These are phyloP conservation scores for Ensete glaucum DNA, from an alignment of 176 grass and related monocot genomes.

Conservation along the genomic window DNA sequence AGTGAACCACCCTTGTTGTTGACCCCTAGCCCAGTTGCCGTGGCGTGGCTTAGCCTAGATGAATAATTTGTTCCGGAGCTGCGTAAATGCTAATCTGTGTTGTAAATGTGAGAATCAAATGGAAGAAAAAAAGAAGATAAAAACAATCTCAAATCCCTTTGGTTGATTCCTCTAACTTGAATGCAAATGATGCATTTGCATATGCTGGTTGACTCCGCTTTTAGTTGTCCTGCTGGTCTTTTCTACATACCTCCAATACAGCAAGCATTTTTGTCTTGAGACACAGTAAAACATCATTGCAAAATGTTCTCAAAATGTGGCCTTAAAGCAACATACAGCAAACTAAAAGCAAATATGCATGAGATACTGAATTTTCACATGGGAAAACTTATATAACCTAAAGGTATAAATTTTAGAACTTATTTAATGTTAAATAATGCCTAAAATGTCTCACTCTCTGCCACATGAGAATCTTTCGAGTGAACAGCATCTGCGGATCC, in stretches of 20 bases:
- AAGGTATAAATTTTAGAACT: background rate
- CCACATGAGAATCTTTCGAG: slow-evolving; percentile 24
- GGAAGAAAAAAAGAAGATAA: background rate
- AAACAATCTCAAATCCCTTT: background rate
- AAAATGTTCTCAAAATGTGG: slow-evolving; percentile 14
- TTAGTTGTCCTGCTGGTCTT: too few relatives aligned
- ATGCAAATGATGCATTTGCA: background rate
- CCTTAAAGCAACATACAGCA: background rate
- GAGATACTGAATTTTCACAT: background rate
- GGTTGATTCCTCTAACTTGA: background rate
- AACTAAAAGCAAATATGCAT: background rate
- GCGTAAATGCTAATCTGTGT: background rate
- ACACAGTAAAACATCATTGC: slow-evolving; percentile 1
- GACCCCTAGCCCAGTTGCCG: too few relatives aligned
- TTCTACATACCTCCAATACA: too few relatives aligned
- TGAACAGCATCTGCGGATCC: slow-evolving; percentile 24
- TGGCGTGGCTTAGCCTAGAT: too few relatives aligned
- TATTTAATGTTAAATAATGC: background rate
- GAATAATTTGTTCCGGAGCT: too few relatives aligned
- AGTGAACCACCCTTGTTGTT: too few relatives aligned
- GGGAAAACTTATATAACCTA: background rate
- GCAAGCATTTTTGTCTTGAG: too few relatives aligned
- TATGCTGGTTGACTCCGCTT: background rate
- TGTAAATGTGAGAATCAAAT: background rate
- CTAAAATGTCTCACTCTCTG: slow-evolving; percentile 26